phyloP scores from a whole-genome alignment of 2,329 filamentous ascomycete species.

The Endothia cerciana region DNA sequence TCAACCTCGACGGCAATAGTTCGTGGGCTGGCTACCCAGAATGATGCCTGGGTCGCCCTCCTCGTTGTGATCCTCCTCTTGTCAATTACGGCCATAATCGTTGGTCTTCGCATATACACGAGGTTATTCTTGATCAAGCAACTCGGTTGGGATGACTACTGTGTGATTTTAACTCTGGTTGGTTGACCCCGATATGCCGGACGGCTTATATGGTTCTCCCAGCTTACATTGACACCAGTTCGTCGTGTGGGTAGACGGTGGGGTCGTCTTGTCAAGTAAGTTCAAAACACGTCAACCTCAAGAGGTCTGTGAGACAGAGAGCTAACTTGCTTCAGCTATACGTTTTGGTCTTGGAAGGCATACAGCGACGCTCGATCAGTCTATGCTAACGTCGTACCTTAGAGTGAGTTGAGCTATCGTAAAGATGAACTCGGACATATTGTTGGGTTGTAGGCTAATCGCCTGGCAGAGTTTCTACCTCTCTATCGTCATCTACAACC shows the following conservation, averaged over 20 bases:
- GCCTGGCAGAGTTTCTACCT: constrained; percentile 42
- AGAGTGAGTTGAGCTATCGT: constrained; percentile 12
- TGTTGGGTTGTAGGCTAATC: background rate
- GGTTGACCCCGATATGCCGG: constrained; percentile 15
- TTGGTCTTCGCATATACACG: constrained; percentile 39
- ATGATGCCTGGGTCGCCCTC: constrained; percentile 17
- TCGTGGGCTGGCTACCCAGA: constrained; percentile 11
- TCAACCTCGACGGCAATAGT: constrained; percentile 12
- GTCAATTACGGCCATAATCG: constrained; percentile 28
- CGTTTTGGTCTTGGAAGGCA: constrained; percentile 25
- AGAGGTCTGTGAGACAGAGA: background rate
- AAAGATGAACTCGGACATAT: background rate
- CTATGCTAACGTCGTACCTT: constrained; percentile 9
- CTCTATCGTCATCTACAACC: constrained; percentile 44
- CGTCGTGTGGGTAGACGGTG: constrained; percentile 22
- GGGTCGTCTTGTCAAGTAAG: constrained; percentile 27
- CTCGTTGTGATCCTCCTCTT: constrained; percentile 21
- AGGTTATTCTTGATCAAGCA: constrained; percentile 36
- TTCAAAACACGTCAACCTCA: constrained; percentile 21
- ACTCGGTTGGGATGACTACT: constrained; percentile 39
- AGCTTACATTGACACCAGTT: constrained; percentile 13
- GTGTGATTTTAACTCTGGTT: constrained; percentile 45
- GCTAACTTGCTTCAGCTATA: constrained; percentile 22
- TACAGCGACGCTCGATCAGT: constrained; percentile 15
- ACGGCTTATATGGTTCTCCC: background rate